Conservation (phyloP, 768 basidiomycete species). For the Pholiota microspora region DNA sequence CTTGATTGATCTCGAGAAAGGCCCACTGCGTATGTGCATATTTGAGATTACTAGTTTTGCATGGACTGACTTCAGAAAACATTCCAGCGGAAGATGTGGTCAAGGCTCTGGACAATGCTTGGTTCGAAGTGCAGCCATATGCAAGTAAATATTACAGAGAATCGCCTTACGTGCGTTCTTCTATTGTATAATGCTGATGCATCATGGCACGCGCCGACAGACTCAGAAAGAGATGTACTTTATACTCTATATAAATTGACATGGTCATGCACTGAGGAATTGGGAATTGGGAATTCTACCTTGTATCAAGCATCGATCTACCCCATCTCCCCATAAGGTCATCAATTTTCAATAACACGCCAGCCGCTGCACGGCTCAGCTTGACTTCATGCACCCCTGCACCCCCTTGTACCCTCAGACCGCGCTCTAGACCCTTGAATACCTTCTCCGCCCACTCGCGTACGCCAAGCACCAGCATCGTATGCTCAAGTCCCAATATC, state of each 20-base stretch:
- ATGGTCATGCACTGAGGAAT: too few relatives aligned
- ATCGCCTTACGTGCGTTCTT: neutral
- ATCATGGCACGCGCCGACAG: neutral
- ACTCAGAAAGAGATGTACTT: neutral
- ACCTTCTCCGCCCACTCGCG: slow-evolving; percentile 82
- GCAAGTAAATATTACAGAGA: slow-evolving; percentile 1
- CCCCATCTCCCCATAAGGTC: slow-evolving; percentile 28
- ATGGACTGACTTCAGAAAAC: neutral
- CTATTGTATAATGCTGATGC: neutral
- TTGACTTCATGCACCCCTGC: slow-evolving; percentile 65
- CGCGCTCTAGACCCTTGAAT: slow-evolving; percentile 63
- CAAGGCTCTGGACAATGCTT: slow-evolving; percentile 44
- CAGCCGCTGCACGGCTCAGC: slow-evolving; percentile 70
- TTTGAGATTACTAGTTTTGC: neutral
- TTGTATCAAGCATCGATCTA: slow-evolving; percentile 26
- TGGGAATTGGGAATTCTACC: slow-evolving; percentile 4
- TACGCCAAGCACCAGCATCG: slow-evolving; percentile 62
- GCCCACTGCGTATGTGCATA: slow-evolving; percentile 44
- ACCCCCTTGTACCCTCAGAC: slow-evolving; percentile 56
- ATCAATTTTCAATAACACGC: slow-evolving; percentile 79
- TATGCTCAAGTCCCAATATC: slow-evolving; percentile 72
- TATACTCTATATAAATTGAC: too few relatives aligned
- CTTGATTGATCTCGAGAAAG: slow-evolving; percentile 51
- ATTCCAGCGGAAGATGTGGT: slow-evolving; percentile 48
- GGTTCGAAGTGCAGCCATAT: slow-evolving; percentile 31